phyloP scores from a whole-genome alignment of 2,329 filamentous ascomycete species.

The Helotiales sp. region DNA sequence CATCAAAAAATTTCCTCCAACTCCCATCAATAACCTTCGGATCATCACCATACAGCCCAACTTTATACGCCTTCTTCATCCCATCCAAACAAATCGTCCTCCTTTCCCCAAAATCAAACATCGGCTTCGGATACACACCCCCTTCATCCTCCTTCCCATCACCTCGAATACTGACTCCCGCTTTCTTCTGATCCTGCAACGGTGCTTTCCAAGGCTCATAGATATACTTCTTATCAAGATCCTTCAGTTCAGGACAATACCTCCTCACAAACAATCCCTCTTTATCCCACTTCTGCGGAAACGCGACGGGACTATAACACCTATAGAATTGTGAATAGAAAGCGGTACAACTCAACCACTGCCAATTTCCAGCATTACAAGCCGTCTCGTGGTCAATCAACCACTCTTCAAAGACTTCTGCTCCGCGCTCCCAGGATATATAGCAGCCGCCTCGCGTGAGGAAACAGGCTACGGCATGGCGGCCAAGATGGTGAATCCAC shows the following conservation, averaged over 20 bases:
- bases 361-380: constrained; percentile 76
- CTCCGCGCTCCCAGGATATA: constrained; percentile 75
- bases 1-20: constrained; percentile 49
- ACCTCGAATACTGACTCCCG: constrained; percentile 61
- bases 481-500: constrained; percentile 78
- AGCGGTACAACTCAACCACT: constrained; percentile 74
- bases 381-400: constrained; percentile 74
- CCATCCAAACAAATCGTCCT: constrained; percentile 62
- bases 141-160: constrained; percentile 48
- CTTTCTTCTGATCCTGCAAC: constrained; percentile 66
- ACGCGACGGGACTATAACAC: constrained; percentile 69
- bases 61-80: constrained; percentile 69
- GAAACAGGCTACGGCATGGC: constrained; percentile 78
- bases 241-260: constrained; percentile 66
- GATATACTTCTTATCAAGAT: constrained; percentile 67
- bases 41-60: constrained; percentile 65
- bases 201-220: constrained; percentile 80
- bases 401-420: constrained; percentile 75
- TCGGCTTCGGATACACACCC: constrained; percentile 68
- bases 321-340: constrained; percentile 74
- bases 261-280: constrained; percentile 62
- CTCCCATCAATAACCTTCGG: constrained; percentile 60
- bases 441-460: constrained; percentile 79
- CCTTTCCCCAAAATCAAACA: constrained; percentile 71
- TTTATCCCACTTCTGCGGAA: constrained; percentile 75